A percentile compares a stretch with the other conserved stretches of the same genome.
Evolutionary conservation across 2,329 filamentous ascomycete genomes (phyloP).

Genomic region (Alternaria angustiovoidea): DNA sequence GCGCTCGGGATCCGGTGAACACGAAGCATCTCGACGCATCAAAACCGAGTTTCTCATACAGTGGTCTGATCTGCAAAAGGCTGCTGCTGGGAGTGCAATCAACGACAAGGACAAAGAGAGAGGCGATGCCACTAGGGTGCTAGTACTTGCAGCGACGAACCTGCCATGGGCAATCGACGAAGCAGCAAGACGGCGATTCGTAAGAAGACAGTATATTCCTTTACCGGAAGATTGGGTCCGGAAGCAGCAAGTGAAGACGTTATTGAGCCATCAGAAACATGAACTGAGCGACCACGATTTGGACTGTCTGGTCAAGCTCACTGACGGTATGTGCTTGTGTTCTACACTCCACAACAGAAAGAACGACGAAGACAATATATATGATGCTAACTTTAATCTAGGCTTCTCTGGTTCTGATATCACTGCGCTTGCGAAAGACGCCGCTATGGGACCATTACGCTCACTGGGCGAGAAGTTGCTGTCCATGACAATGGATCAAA

Average conservation of each 20-base stretch:
- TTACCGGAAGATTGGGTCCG: constrained; percentile 86
- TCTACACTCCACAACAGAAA: neutral
- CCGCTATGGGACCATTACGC: constrained; percentile 93
- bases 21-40: constrained; percentile 90
- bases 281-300: constrained; percentile 76
- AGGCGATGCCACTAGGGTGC: constrained; percentile 85
- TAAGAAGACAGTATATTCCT: constrained; percentile 93
- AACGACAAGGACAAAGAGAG: constrained; percentile 71
- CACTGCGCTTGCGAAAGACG: constrained; percentile 94
- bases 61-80: constrained; percentile 92
- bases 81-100: constrained; percentile 83
- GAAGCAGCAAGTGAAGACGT: constrained; percentile 76
- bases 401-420: constrained; percentile 99
- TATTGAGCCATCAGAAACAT: constrained; percentile 89
- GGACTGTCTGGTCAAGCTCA: constrained; percentile 75
- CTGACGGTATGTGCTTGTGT: constrained; percentile 72
- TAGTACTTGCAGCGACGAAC: constrained; percentile 95
- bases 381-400: constrained; percentile 50
- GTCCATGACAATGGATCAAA: constrained; percentile 92
- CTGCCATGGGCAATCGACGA: constrained; percentile 98
- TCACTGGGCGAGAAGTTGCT: constrained; percentile 89
- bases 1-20: constrained; percentile 78
- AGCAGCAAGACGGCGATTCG: constrained; percentile 88
- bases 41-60: constrained; percentile 99
- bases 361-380: neutral